These are phyloP conservation scores for Amanita subjunquillea DNA, from an alignment of 768 basidiomycete genomes.

Conservation along the genomic window DNA sequence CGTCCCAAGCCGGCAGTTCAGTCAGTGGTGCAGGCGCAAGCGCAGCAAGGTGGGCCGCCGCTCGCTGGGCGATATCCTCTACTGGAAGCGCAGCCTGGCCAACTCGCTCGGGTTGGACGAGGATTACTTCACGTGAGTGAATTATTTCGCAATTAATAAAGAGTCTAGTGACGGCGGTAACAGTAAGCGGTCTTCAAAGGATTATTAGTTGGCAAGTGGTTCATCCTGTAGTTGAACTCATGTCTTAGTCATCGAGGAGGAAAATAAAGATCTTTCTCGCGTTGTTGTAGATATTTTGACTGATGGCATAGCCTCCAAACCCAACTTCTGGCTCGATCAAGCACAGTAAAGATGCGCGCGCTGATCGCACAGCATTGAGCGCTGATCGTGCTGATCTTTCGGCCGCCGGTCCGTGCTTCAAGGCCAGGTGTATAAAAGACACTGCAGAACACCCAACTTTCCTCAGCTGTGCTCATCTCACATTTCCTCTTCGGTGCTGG, in stretches of 20 bases:
- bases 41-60: background rate
- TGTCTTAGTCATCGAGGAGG: background rate
- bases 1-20: too few species aligned
- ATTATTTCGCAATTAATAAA: background rate
- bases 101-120: background rate
- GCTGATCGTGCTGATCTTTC: too few species aligned
- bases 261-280: too few species aligned
- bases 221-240: background rate
- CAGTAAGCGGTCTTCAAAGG: background rate
- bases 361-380: too few species aligned
- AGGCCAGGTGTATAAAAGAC: too few species aligned
- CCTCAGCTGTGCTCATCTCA: conserved; percentile 4
- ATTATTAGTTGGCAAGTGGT: background rate
- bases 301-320: too few species aligned
- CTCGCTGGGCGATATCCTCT: background rate
- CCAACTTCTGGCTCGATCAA: too few species aligned
- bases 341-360: too few species aligned
- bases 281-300: too few species aligned
- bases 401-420: too few species aligned
- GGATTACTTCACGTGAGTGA: background rate
- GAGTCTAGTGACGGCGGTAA: background rate
- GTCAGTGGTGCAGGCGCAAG: background rate
- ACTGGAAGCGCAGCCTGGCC: background rate
- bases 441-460: background rate
- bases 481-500: conserved; percentile 5